These are phyloP conservation scores for Senna siamea DNA, from an alignment of 306 rosid genomes.

Conservation along the genomic window DNA sequence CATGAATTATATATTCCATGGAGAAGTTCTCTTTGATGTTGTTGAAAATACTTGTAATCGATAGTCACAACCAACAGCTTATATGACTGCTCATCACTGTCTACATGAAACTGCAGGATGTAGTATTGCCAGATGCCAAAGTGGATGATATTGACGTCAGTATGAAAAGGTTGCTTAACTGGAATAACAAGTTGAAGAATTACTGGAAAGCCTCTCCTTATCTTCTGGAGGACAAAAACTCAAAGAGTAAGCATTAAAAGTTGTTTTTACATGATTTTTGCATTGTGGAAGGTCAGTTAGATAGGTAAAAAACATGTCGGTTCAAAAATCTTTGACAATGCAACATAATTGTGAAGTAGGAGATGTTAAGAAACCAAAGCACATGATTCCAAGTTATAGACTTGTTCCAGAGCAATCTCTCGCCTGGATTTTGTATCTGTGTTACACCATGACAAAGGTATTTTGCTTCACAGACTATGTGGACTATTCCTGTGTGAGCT, in stretches of 20 bases:
- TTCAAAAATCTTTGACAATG: not conserved
- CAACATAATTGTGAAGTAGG: not conserved
- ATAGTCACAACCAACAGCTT: not conserved
- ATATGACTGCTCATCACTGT: not conserved
- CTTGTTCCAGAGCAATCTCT: constrained; percentile 8
- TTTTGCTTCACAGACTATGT: not conserved
- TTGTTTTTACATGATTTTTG: constrained; percentile 13
- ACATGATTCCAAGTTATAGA: not conserved
- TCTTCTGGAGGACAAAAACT: constrained; percentile 46
- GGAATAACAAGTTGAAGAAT: constrained; percentile 32
- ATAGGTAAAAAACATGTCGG: not conserved
- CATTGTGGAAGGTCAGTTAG: not conserved
- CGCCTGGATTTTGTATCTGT: not conserved
- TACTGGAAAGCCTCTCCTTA: constrained; percentile 65
- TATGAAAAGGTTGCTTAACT: constrained; percentile 29
- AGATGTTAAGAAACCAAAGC: not conserved
- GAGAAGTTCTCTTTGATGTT: not conserved
- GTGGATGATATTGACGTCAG: constrained; percentile 15
- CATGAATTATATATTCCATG: not conserved
- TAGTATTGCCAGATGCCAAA: constrained; percentile 46
- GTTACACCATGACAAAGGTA: not conserved
- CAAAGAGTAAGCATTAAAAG: constrained; percentile 41
- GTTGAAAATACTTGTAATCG: not conserved
- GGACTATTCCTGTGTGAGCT: constrained; percentile 17
- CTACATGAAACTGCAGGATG: constrained; percentile 48